phyloP scores from a whole-genome alignment of 441 rosid species.

The Manihot esculenta region DNA sequence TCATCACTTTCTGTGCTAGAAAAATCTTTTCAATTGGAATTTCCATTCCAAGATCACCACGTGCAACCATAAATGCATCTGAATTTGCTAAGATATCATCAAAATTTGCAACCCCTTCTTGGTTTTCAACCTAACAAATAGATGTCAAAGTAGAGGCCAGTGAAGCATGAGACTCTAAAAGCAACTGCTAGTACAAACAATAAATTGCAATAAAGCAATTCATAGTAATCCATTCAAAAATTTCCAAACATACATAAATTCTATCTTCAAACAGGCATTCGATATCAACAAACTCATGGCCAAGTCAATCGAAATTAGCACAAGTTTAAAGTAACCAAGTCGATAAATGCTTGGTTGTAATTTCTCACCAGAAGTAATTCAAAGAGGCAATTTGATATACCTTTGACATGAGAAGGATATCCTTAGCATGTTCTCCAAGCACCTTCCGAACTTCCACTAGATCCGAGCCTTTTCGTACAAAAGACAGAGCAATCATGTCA shows the following conservation, averaged over 20 bases:
- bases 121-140: slow-evolving; percentile 72
- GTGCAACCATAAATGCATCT: slow-evolving; percentile 95
- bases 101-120: slow-evolving; percentile 91
- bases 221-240: not conserved
- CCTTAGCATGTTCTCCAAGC: slow-evolving; percentile 74
- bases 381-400: slow-evolving; percentile 35
- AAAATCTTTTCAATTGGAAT: slow-evolving; percentile 95
- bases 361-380: not conserved
- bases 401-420: slow-evolving; percentile 92
- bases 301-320: not conserved
- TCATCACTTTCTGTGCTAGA: slow-evolving; percentile 95
- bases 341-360: slow-evolving; percentile 2
- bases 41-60: slow-evolving; percentile 98
- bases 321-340: not conserved
- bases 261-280: not conserved
- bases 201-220: not conserved
- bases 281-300: not conserved
- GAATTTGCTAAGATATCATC: slow-evolving; percentile 82
- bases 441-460: slow-evolving; percentile 76
- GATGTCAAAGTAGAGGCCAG: not conserved
- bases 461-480: slow-evolving; percentile 92
- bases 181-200: not conserved
- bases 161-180: not conserved
- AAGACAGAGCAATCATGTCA: slow-evolving; percentile 94
- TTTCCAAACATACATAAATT: slow-evolving; percentile 1